These are phyloP conservation scores for Fusarium sp. DNA, from an alignment of 2,329 filamentous ascomycete genomes.

Conservation along the genomic window DNA sequence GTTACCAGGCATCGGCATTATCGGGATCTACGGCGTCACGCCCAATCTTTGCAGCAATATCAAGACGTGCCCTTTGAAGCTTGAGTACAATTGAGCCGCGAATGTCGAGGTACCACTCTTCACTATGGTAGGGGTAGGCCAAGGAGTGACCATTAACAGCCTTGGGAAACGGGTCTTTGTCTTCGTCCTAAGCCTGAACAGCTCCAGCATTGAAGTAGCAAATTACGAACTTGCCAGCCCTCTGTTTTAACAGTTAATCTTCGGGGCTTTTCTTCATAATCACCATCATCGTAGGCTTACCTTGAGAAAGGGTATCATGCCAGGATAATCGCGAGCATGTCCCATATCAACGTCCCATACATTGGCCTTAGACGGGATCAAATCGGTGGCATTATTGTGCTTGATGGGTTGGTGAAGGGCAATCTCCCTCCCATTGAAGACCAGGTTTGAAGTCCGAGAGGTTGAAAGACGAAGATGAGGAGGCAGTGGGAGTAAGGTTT, in stretches of 20 bases:
- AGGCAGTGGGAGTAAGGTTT: constrained; percentile 1
- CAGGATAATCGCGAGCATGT: constrained; percentile 45
- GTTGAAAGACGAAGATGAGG: constrained; percentile 2
- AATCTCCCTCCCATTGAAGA: constrained; percentile 51
- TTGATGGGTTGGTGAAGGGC: constrained; percentile 51
- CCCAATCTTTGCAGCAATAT: constrained; percentile 47
- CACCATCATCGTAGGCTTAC: constrained; percentile 19
- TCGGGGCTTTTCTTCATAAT: not conserved
- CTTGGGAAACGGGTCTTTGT: constrained; percentile 46
- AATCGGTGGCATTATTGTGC: constrained; percentile 41
- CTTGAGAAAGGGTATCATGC: constrained; percentile 50
- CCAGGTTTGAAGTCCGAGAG: constrained; percentile 47
- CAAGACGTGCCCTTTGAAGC: constrained; percentile 51
- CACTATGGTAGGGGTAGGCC: constrained; percentile 44
- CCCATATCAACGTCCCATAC: constrained; percentile 53
- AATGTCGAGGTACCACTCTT: constrained; percentile 52
- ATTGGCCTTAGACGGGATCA: constrained; percentile 47
- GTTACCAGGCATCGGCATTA: constrained; percentile 52
- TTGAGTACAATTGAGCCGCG: constrained; percentile 44
- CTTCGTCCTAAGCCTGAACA: constrained; percentile 49
- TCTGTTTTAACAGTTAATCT: constrained; percentile 17
- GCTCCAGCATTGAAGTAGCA: constrained; percentile 55
- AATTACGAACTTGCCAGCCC: constrained; percentile 50
- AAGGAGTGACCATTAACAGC: constrained; percentile 45
- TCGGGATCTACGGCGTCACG: constrained; percentile 55